A percentile compares a stretch with the other conserved stretches of the same genome.
Conservation (phyloP, 345 rosid species). For the Kandelia obovata region DNA sequence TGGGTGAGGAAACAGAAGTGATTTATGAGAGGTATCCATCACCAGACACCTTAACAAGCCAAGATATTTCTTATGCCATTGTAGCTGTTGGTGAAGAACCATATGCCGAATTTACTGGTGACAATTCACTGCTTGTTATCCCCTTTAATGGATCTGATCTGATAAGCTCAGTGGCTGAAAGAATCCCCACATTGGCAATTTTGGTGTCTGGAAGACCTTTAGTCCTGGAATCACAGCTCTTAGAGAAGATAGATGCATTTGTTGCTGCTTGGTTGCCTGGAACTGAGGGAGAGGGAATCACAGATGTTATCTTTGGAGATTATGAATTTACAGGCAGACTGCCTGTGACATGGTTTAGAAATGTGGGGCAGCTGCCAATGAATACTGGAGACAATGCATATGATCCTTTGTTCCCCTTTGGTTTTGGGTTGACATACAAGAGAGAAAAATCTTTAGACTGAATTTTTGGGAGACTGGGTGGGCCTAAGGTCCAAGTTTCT, state of each 20-base stretch:
- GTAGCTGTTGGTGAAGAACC: constrained; percentile 78
- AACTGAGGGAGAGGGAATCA: constrained; percentile 63
- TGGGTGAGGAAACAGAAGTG: constrained; percentile 64
- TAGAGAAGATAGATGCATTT: constrained; percentile 60
- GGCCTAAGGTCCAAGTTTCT: constrained; percentile 5
- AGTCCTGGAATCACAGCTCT: constrained; percentile 49
- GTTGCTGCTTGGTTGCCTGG: constrained; percentile 95
- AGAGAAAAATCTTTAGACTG: constrained; percentile 9
- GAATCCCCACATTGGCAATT: constrained; percentile 57
- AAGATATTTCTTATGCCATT: constrained; percentile 55
- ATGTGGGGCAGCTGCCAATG: constrained; percentile 48
- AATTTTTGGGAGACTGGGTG: constrained; percentile 1
- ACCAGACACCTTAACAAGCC: constrained; percentile 41
- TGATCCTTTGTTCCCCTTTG: constrained; percentile 65
- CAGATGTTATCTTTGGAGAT: constrained; percentile 70
- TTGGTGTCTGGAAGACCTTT: constrained; percentile 75
- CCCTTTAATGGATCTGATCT: constrained; percentile 56
- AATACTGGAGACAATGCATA: constrained; percentile 39
- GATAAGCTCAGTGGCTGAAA: constrained; percentile 47
- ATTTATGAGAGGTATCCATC: constrained; percentile 56
- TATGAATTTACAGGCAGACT: constrained; percentile 52
- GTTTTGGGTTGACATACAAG: constrained; percentile 49
- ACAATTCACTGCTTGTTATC: constrained; percentile 52
- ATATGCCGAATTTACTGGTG: constrained; percentile 69
- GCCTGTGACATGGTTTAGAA: constrained; percentile 76